Evolutionary conservation across 495 filamentous ascomycete species (phyloP), one percentile per base, ranked within the genome.

Genomic region (Penicillium desertorum): DNA sequence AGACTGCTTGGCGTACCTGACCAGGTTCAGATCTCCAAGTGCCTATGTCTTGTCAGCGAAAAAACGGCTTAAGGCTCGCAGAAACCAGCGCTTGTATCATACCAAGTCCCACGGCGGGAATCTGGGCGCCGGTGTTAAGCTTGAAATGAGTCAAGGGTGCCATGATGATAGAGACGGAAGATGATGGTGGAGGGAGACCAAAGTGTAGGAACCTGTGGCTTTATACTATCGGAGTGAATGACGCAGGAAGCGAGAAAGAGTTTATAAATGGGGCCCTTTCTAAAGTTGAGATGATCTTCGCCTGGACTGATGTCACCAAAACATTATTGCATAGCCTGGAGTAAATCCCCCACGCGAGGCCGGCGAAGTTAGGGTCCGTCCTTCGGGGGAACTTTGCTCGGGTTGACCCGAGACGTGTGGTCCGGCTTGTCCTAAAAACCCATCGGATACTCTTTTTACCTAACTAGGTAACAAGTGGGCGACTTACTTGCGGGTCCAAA

Each of bases 71-170:
- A 84, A 82, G 84, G 85, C 87, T 0, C 10, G 22, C 22, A 57
- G 32, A 32, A 45, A 32, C 19, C 17, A 45, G 12, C 7, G 16
- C 32, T 23, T 49, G 27, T n/a, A 51, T 55, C 57, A 85, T 89
- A 7, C 87, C 87, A n/a, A 89, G 80, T 50, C 87, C 87, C 50
- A 88, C 71, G 46, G 82, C 81, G 22, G 87, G 88, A 54, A 90
- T 90, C 61, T 79, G 73, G 62, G 69, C 76, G 29, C 86, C 86
- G 14, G 84, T 86, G 68, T 88, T 88, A 62, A 89, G 84, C 54
- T 78, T 85, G 72, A 79, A 85, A 29, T 82, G 82, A 67, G 81
- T 79, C 17, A 56, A 29, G 9, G 46, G 23, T 17, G 64, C 39
- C 61, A 63, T 62, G 23, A 23, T 44, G 42, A 2, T 44, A 23